Percentiles rank a stretch among this genome's conserved stretches.
Conservation (phyloP, 371 early-diverging fungal species). For the Dichotomocladium elegans region DNA sequence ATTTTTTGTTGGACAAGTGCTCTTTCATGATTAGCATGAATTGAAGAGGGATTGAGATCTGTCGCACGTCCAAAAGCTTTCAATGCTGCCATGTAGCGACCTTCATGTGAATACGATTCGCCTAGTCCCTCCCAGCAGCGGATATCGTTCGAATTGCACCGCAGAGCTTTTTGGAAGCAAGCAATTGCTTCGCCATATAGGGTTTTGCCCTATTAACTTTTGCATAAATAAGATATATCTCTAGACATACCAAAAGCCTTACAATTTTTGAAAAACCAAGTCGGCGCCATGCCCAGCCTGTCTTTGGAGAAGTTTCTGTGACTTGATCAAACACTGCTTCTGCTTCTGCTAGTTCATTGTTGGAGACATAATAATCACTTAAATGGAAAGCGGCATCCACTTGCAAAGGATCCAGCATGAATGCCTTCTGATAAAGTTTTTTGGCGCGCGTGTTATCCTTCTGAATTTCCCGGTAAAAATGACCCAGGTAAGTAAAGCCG, state of each 20-base stretch:
- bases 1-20: constrained; percentile 64
- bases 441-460: constrained; percentile 64
- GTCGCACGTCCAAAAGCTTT: constrained; percentile 76
- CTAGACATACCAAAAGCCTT: background rate
- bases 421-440: constrained; percentile 80
- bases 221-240: background rate
- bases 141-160: constrained; percentile 62
- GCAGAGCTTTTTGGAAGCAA: constrained; percentile 81
- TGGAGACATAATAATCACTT: constrained; percentile 55
- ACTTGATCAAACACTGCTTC: constrained; percentile 50
- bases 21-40: constrained; percentile 51
- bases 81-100: constrained; percentile 78
- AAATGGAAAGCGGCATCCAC: constrained; percentile 67
- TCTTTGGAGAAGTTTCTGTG: constrained; percentile 37
- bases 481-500: constrained; percentile 78
- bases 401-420: constrained; percentile 63
- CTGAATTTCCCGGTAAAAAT: constrained; percentile 70
- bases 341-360: constrained; percentile 51
- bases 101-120: constrained; percentile 81
- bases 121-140: constrained; percentile 86
- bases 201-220: constrained; percentile 17
- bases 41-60: constrained; percentile 58
- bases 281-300: constrained; percentile 78
- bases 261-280: constrained; percentile 76
- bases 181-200: constrained; percentile 63